Base-by-base conservation (phyloP, 1,139 yeast genomes). In the Casaregolazyma lundiana region DNA sequence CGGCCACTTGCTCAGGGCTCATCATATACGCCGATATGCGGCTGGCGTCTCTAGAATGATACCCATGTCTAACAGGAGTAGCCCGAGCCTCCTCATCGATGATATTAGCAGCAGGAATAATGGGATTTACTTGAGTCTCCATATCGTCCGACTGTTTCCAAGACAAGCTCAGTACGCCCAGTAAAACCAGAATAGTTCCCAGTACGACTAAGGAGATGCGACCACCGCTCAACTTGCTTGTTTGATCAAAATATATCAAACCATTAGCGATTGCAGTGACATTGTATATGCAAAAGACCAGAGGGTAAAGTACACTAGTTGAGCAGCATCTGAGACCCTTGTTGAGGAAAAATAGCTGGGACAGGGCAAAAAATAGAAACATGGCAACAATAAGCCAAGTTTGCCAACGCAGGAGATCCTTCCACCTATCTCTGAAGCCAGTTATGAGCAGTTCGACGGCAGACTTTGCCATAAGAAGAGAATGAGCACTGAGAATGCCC, bases 201-300 rank as follows among this genome's bases (percentile, higher is more conserved):
- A 73, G 41, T 1, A 73, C 59, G 8, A 82, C 76, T 63, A 75
- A 66, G 2, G 63, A 45, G 6, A 75, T 68, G 51, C 72, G 77
- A 13, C 53, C 41, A 8, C 59, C 53, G 0, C 71, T 60, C 35
- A 78, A 63, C 32, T 65, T 63, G 16, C 67, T 65, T 51, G 77
- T 67, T 54, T 77, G 80, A 53, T 80, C 70, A 62, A 77, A 80
- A 59, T 79, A 87, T 3, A 80, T 71, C 49, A 87, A 65, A 36
- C 89, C 92, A 61, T 88, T 89, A 48, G 82, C 64, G 56, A 88
- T 81, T 55, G 86, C 84, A 52, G 78, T 72, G 47, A 86, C 68
- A 65, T 87, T 89, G 71, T 84, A 89, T 38, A 87, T 80, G 65
- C 94, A 83, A 63, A 89, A 89, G 45, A 90, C 86, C 52, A 89